Evolutionary conservation across 176 grass and related monocot species (phyloP).

Genomic region (Puya raimondii): DNA sequence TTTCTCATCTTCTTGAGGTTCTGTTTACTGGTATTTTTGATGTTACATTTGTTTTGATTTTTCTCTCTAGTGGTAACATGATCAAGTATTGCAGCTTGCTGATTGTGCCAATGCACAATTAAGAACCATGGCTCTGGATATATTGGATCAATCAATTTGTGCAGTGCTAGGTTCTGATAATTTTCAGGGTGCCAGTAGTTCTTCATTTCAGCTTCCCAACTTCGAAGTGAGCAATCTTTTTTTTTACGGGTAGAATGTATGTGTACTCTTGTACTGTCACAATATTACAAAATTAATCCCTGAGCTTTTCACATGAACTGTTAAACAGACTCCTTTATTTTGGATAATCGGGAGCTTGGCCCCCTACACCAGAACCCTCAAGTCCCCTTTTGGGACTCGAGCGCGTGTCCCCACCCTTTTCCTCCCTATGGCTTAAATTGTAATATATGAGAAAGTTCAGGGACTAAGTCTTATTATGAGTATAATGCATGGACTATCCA

Average conservation of each 20-base stretch:
- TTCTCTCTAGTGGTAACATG: constrained; percentile 14
- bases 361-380: no score
- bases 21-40: constrained; percentile 10
- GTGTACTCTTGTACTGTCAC: no score
- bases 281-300: no score
- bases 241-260: not conserved
- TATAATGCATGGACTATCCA: no score
- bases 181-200: constrained; percentile 50
- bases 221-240: constrained; percentile 25
- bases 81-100: constrained; percentile 56
- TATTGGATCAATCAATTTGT: constrained; percentile 94
- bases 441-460: no score
- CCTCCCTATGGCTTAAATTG: no score
- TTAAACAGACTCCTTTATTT: no score
- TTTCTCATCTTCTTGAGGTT: constrained; percentile 92
- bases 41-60: constrained; percentile 1
- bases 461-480: no score
- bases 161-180: constrained; percentile 84
- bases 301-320: no score
- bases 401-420: no score
- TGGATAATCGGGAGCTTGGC: no score
- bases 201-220: constrained; percentile 38
- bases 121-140: constrained; percentile 81
- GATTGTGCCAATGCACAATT: constrained; percentile 69
- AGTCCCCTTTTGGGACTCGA: no score